Conservation (phyloP, 768 basidiomycete genomes). For the Kwoniella sp. region DNA sequence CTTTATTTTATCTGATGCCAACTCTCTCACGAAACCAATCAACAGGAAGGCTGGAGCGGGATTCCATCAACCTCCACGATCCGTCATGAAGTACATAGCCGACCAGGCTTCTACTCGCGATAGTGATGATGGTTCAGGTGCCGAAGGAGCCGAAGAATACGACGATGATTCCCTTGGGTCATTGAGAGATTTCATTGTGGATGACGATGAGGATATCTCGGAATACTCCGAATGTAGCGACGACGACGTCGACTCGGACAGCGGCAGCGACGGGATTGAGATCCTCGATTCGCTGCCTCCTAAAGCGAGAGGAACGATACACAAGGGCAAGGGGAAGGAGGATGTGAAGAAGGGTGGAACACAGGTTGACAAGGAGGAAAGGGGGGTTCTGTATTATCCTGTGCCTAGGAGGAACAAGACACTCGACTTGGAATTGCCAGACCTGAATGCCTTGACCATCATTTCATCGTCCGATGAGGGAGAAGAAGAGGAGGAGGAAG, state of each 20-base stretch:
- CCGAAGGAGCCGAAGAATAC: constrained; percentile 19
- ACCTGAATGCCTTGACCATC: constrained; percentile 18
- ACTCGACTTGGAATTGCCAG: constrained; percentile 11
- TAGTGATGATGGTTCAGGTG: constrained; percentile 5
- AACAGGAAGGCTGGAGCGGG: no score
- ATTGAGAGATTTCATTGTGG: constrained; percentile 49
- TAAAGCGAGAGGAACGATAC: constrained; percentile 2
- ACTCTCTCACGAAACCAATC: background rate
- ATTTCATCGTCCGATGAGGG: constrained; percentile 14
- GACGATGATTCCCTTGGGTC: constrained; percentile 36
- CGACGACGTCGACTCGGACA: background rate
- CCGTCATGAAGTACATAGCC: constrained; percentile 5
- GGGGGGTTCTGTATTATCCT: constrained; percentile 31
- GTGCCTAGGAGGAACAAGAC: constrained; percentile 11
- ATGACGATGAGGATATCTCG: constrained; percentile 38
- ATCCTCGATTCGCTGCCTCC: constrained; percentile 17
- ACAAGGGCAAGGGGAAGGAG: background rate
- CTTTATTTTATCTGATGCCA: background rate
- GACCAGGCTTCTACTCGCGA: constrained; percentile 5
- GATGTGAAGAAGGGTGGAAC: background rate
- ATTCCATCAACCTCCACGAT: no score
- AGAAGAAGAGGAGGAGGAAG: constrained; percentile 9
- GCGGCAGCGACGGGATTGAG: constrained; percentile 20
- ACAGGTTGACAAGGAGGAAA: constrained; percentile 6
- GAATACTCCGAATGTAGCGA: constrained; percentile 17